phyloP scores from a whole-genome alignment of 179 eudicot species.

The Pouteria campechiana region DNA sequence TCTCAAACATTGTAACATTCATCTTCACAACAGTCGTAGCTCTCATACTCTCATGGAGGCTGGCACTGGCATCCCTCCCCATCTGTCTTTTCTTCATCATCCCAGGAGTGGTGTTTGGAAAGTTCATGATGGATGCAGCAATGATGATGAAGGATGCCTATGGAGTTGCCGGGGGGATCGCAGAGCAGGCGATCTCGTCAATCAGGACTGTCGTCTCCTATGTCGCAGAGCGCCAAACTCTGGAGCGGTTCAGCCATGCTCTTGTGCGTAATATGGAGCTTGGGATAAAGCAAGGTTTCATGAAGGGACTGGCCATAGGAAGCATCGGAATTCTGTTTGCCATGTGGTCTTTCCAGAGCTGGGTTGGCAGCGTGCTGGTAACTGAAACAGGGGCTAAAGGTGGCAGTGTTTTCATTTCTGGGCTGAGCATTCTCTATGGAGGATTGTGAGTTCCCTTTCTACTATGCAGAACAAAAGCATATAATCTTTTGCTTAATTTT shows the following conservation, averaged over 20 bases:
- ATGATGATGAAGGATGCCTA: conserved; percentile 28
- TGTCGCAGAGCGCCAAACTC: conserved; percentile 28
- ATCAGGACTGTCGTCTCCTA: conserved; percentile 34
- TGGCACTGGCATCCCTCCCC: conserved; percentile 27
- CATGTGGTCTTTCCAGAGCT: conserved; percentile 28
- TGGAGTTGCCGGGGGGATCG: conserved; percentile 25
- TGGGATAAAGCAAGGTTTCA: conserved; percentile 28
- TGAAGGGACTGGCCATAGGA: conserved; percentile 34
- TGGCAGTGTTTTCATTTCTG: conserved; percentile 24
- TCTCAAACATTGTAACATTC: conserved; percentile 19
- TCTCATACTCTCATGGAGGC: conserved; percentile 34
- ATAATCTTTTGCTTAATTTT: too few species aligned
- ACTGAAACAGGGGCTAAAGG: conserved; percentile 22
- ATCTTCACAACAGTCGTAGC: conserved; percentile 12
- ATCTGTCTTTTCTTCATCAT: conserved; percentile 15
- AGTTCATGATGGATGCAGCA: conserved; percentile 18
- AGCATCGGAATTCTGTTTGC: conserved; percentile 33
- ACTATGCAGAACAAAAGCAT: too few species aligned
- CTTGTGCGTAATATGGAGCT: conserved; percentile 16
- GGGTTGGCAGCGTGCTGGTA: conserved; percentile 33
- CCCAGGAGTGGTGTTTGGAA: conserved; percentile 31
- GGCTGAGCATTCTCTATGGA: conserved; percentile 13
- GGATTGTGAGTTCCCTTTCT: conserved; percentile 24
- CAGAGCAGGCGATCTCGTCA: conserved; percentile 38
- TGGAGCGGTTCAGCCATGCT: conserved; percentile 24